These are phyloP conservation scores for Trypanosoma lewisi DNA, from an alignment of 208 protist species.

Conservation along the genomic window DNA sequence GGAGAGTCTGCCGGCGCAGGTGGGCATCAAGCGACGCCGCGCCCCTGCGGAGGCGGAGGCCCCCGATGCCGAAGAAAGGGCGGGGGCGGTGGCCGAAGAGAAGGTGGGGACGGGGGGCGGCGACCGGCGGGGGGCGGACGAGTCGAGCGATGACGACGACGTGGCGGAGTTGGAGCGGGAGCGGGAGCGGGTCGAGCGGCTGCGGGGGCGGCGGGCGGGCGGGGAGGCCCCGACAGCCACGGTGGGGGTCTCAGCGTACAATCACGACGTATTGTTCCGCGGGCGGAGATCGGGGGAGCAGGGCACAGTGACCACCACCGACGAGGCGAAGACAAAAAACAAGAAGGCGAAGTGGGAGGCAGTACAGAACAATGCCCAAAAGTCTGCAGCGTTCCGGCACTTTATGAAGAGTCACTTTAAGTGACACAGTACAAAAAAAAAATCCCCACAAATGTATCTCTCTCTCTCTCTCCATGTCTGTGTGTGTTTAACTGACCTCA, in stretches of 20 bases:
- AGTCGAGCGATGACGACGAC: constrained; percentile 33
- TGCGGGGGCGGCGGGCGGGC: too few species aligned
- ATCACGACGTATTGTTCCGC: constrained; percentile 71
- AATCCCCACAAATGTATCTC: neutral
- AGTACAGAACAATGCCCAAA: constrained; percentile 51
- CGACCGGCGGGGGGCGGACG: too few species aligned
- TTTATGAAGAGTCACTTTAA: constrained; percentile 78
- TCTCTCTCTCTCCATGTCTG: neutral
- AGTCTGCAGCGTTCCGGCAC: constrained; percentile 41
- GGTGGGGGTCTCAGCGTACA: constrained; percentile 34
- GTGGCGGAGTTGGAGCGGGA: constrained; percentile 43
- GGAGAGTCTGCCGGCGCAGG: constrained; percentile 55
- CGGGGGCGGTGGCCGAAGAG: too few species aligned
- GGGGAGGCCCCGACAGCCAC: too few species aligned
- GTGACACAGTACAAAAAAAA: constrained; percentile 12
- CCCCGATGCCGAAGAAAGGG: too few species aligned
- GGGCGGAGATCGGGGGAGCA: constrained; percentile 38
- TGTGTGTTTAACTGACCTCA: too few species aligned
- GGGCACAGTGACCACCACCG: constrained; percentile 12
- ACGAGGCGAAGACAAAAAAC: constrained; percentile 19
- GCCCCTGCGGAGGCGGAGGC: constrained; percentile 11
- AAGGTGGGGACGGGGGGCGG: too few species aligned
- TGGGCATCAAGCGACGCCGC: constrained; percentile 60
- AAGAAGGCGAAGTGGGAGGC: constrained; percentile 50
- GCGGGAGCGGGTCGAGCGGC: constrained; percentile 42